These are phyloP conservation scores for Botrytis fragariae DNA, from an alignment of 2,329 filamentous ascomycete species.

Conservation along the genomic window DNA sequence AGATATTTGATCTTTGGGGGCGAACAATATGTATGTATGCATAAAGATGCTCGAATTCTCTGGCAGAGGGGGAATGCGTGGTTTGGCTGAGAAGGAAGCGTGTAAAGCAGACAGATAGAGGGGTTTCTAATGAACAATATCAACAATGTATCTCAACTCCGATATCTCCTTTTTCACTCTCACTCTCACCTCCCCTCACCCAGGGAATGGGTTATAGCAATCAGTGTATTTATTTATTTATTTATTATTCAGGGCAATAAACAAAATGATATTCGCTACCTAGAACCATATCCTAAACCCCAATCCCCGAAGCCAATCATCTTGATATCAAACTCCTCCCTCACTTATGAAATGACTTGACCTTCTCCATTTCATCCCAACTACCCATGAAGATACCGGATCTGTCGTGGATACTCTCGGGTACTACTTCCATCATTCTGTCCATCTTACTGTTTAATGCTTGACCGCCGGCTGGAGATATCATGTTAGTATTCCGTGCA, in stretches of 20 bases:
- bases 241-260: background rate
- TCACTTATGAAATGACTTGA: slow-evolving; percentile 55
- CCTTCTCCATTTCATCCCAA: slow-evolving; percentile 92
- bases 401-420: slow-evolving; percentile 90
- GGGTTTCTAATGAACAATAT: background rate
- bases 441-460: slow-evolving; percentile 89
- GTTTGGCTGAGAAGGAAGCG: too few species aligned
- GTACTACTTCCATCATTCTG: slow-evolving; percentile 84
- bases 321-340: background rate
- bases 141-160: background rate
- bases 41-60: too few species aligned
- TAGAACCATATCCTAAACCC: slow-evolving; percentile 25
- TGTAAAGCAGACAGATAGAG: too few species aligned
- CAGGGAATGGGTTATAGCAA: background rate
- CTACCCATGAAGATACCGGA: slow-evolving; percentile 96
- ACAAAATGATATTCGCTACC: slow-evolving; percentile 8
- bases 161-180: too few species aligned
- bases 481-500: background rate
- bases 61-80: too few species aligned
- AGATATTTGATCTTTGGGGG: too few species aligned
- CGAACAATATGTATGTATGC: too few species aligned
- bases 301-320: background rate
- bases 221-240: background rate
- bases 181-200: background rate
- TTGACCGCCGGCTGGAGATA: slow-evolving; percentile 74